A percentile compares a stretch with the other conserved stretches of the same genome.
These are phyloP conservation scores for Botrytis sinoallii DNA, from an alignment of 2,329 filamentous ascomycete genomes.

Conservation along the genomic window DNA sequence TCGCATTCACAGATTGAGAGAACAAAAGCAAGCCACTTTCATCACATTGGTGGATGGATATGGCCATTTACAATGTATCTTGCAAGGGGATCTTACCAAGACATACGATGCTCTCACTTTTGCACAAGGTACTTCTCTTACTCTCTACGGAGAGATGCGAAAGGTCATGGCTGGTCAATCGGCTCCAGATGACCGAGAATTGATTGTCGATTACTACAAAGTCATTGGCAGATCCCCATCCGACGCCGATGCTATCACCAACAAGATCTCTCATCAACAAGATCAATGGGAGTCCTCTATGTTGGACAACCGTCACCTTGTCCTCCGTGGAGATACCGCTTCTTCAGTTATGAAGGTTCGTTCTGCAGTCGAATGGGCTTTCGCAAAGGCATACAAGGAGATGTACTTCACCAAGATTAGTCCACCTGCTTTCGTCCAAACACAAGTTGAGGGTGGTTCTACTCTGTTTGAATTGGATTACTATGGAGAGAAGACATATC, in stretches of 20 bases:
- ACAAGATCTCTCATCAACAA: conserved; percentile 66
- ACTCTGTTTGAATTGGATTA: conserved; percentile 54
- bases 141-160: conserved; percentile 65
- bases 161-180: conserved; percentile 64
- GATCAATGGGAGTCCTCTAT: conserved; percentile 49
- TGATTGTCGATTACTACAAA: conserved; percentile 70
- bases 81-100: conserved; percentile 74
- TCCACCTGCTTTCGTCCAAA: conserved; percentile 73
- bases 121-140: conserved; percentile 67
- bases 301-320: conserved; percentile 66
- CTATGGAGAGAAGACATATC: conserved; percentile 85
- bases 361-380: conserved; percentile 64
- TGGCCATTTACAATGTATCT: conserved; percentile 78
- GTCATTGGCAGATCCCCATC: conserved; percentile 67
- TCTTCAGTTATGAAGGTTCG: conserved; percentile 70
- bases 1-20: conserved; percentile 75
- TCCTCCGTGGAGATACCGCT: conserved; percentile 65
- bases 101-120: conserved; percentile 70
- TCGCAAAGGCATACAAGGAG: conserved; percentile 64
- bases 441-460: conserved; percentile 75
- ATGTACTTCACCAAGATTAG: conserved; percentile 64
- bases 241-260: conserved; percentile 72
- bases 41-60: conserved; percentile 83
- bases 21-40: conserved; percentile 83
- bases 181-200: conserved; percentile 66